Conservation (phyloP, 2,329 filamentous ascomycete genomes). For the Colletotrichum camelliae region DNA sequence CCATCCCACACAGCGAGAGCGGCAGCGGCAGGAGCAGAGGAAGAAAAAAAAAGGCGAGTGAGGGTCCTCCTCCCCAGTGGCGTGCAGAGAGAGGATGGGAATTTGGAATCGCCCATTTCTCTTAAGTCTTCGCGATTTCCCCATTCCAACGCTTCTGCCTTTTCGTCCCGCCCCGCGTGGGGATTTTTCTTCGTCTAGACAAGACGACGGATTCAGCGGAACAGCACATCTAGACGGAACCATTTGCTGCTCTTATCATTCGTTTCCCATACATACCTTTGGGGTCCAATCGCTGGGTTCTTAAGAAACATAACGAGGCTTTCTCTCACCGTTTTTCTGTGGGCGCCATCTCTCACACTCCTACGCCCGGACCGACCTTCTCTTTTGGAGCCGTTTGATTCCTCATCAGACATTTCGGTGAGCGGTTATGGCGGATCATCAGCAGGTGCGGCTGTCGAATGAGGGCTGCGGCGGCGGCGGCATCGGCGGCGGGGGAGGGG, state of each 20-base stretch:
- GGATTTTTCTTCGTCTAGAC: background rate
- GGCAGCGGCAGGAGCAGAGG: background rate
- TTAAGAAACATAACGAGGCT: background rate
- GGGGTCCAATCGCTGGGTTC: background rate
- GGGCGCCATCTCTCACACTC: background rate
- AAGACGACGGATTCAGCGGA: background rate
- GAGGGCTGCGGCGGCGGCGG: background rate
- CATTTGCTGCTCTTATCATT: background rate
- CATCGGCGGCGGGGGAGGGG: background rate
- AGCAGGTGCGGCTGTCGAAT: background rate
- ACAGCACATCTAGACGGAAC: background rate
- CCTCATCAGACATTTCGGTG: background rate
- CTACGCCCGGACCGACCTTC: background rate
- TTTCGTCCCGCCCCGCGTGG: background rate
- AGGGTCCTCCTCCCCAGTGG: background rate
- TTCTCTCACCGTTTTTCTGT: background rate
- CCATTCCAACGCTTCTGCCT: background rate
- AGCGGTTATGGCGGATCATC: slow-evolving; percentile 7
- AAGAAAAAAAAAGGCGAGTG: background rate
- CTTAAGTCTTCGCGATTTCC: background rate
- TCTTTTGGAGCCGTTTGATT: background rate
- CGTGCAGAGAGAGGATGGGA: background rate
- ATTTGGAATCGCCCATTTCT: slow-evolving; percentile 12
- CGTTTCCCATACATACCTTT: background rate
- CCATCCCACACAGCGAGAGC: background rate